Base-by-base conservation (phyloP, 2,329 filamentous ascomycete genomes). In the Xylariaceae sp. region DNA sequence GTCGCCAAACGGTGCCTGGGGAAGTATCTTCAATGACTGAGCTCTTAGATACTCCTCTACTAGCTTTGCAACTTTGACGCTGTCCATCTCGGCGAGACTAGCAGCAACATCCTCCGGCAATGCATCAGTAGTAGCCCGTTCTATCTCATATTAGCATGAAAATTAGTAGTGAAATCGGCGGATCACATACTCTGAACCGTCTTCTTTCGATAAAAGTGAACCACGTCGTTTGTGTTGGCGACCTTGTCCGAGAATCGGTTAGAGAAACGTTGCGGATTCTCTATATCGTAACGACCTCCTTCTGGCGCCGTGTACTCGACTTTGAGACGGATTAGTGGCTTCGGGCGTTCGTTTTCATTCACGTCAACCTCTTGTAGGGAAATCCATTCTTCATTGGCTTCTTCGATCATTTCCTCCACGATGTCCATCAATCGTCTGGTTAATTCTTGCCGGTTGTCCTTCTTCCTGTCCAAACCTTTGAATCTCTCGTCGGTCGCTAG, bases 181-280 rank as follows among this genome's bases (percentile, higher is more conserved):
- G 9, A 16, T 2, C 8, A 70, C 73, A 61, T 70, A 77, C 77
- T 76, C 5, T 72, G 74, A 4, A 72, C 72, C n/a, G 81, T 81
- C 72, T 96, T 97, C 72, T 92, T 96, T 52, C 89, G 84, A 70
- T 96, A 86, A 68, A 95, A 97, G 65, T 92, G 88, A 0, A 99
- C 85, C 0, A 99, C 90, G 63, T 99, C 94, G 62, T 92, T 95
- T 9, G 86, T 85, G 67, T 99, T 99, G 55, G 94, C 94, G 1
- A 99, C 92, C 65, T 84, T 88, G n/a, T 85, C 87, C 1, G 87
- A 80, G 63, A 97, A 99, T 2, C 91, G 83, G 68, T 95, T 95
- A 0, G 92, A 97, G 66, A 97, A 96, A 8, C 94, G 85, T 68
- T 97, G 94, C 0, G 94, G 92, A 57, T 99, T 99, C 69, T 97